Evolutionary conservation across 2,329 filamentous ascomycete species (phyloP).

Genomic region (Apiospora phragmitis): DNA sequence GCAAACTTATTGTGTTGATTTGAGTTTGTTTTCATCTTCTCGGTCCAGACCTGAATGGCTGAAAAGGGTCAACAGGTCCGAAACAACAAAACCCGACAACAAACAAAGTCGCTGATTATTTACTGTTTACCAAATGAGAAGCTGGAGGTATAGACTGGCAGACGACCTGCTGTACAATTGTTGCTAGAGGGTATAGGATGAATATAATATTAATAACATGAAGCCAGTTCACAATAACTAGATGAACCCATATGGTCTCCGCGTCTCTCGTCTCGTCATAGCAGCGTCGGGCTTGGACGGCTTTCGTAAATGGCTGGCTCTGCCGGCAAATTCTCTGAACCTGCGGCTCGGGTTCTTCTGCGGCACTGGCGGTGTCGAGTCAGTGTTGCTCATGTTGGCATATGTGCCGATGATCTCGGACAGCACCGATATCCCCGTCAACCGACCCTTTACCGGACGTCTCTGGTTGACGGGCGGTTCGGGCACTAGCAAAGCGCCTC

Average conservation of each 20-base stretch:
- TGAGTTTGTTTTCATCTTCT: not conserved
- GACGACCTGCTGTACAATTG: not conserved
- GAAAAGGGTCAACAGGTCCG: not conserved
- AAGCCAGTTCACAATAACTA: not conserved
- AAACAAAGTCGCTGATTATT: not conserved
- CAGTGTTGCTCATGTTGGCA: not conserved
- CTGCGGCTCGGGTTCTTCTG: conserved; percentile 3
- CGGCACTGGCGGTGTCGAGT: not conserved
- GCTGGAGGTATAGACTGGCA: not conserved
- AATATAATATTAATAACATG: not conserved
- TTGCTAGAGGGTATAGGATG: not conserved
- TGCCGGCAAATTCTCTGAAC: not conserved
- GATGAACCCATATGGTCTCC: conserved; percentile 6
- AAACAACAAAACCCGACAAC: not conserved
- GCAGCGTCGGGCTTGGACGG: not conserved
- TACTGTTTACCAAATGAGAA: not conserved
- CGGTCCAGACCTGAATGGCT: not conserved
- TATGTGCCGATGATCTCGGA: conserved; percentile 7
- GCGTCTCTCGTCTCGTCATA: not conserved
- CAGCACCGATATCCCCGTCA: conserved; percentile 3
- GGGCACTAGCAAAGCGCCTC: not conserved
- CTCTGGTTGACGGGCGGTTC: not conserved
- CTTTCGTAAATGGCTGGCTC: not conserved
- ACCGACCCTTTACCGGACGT: not conserved
- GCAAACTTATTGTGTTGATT: not conserved